Evolutionary conservation across 352 stramenopile genomes (phyloP).

Genomic region (Pythium sukuiense): DNA sequence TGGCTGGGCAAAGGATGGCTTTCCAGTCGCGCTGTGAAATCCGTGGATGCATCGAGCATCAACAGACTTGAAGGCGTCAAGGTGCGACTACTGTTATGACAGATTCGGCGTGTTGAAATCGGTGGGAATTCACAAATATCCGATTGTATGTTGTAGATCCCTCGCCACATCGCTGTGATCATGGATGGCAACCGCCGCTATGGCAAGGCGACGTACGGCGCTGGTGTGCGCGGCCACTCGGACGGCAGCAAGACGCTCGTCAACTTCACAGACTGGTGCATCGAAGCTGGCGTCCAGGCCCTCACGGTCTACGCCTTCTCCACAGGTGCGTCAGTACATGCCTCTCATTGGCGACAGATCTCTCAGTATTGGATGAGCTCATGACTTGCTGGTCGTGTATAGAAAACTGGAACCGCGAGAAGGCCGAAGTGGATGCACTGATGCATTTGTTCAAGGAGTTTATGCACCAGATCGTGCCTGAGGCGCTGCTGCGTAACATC

Average conservation of each 20-base stretch:
- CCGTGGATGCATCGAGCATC: not conserved
- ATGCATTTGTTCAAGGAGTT: conserved; percentile 96
- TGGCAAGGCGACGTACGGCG: conserved; percentile 82
- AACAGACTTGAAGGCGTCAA: conserved; percentile 20
- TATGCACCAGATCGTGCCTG: conserved; percentile 91
- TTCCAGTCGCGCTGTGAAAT: not conserved
- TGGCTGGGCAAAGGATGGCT: conserved; percentile 15
- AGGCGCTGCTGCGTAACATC: conserved; percentile 90
- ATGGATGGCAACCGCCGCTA: conserved; percentile 97
- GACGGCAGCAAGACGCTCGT: conserved; percentile 95
- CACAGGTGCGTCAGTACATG: conserved; percentile 52
- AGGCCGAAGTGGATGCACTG: conserved; percentile 86
- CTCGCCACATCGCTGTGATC: conserved; percentile 93
- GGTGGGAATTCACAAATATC: not conserved
- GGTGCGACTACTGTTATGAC: not conserved
- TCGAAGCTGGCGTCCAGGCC: conserved; percentile 86
- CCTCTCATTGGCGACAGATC: not conserved
- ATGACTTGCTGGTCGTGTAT: not conserved
- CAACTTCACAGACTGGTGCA: conserved; percentile 96
- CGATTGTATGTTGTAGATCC: conserved; percentile 37
- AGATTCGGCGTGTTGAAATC: not conserved
- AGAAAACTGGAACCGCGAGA: conserved; percentile 95
- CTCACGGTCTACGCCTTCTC: conserved; percentile 96
- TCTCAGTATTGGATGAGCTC: not conserved
- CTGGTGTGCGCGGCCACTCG: conserved; percentile 87